phyloP scores from a whole-genome alignment of 441 rosid species.

The Arabidopsis lyrata region DNA sequence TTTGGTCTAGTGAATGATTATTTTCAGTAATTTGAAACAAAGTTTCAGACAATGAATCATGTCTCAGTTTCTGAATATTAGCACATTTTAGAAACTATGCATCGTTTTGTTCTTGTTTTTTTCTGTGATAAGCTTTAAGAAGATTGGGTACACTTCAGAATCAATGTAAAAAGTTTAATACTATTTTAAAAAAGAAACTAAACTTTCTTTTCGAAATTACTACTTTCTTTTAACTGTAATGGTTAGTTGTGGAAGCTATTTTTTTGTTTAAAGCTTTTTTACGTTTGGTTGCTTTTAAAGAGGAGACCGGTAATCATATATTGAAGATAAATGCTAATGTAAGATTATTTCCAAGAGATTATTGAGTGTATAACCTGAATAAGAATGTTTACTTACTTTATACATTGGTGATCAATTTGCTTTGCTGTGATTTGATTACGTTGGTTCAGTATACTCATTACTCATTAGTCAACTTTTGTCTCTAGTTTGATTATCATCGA shows the following conservation, averaged over 20 bases:
- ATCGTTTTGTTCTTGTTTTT: conserved; percentile 31
- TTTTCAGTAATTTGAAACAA: conserved; percentile 30
- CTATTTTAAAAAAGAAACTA: conserved; percentile 19
- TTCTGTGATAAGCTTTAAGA: background rate
- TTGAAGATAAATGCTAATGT: background rate
- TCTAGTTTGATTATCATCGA: conserved; percentile 9
- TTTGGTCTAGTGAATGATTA: conserved; percentile 21
- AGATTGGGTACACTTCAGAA: background rate
- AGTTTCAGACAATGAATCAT: conserved; percentile 31
- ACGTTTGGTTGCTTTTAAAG: conserved; percentile 10
- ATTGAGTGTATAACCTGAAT: conserved; percentile 12
- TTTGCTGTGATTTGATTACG: no score
- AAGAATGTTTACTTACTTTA: conserved; percentile 3
- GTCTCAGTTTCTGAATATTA: conserved; percentile 20
- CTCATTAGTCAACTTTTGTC: background rate
- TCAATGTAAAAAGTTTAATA: conserved; percentile 1
- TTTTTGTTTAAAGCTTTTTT: background rate
- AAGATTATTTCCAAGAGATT: conserved; percentile 25
- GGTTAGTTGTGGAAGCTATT: conserved; percentile 2
- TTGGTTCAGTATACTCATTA: background rate
- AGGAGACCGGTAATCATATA: conserved; percentile 8
- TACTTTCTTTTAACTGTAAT: conserved; percentile 10
- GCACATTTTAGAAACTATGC: conserved; percentile 25
- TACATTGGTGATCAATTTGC: no score
- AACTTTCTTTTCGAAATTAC: background rate